Percentiles rank a stretch among this genome's conserved stretches.
phyloP scores from a whole-genome alignment of 2,329 filamentous ascomycete species.

The Parafenestella ontariensis region DNA sequence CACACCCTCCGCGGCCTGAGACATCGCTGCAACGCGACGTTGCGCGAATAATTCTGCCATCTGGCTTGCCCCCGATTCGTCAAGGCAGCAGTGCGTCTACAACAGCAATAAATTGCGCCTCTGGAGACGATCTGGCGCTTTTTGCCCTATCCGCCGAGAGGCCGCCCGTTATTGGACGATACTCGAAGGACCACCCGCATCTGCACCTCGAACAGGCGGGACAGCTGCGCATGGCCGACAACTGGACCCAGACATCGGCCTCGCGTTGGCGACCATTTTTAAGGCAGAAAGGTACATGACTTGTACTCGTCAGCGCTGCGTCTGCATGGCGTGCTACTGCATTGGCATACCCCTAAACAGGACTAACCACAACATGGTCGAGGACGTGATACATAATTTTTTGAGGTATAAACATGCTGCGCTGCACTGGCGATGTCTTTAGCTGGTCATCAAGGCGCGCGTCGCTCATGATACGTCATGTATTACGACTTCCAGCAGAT shows the following conservation, averaged over 20 bases:
- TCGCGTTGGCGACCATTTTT: constrained; percentile 16
- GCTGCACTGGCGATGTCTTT: neutral
- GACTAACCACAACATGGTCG: constrained; percentile 1
- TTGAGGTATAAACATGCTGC: neutral
- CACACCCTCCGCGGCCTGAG: constrained; percentile 1
- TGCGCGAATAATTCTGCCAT: neutral
- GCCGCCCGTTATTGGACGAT: constrained; percentile 23
- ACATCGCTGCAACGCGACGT: neutral
- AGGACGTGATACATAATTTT: constrained; percentile 1
- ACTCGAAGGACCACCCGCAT: constrained; percentile 22
- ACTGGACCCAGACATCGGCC: constrained; percentile 20
- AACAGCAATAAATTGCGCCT: constrained; percentile 5
- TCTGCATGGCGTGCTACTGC: constrained; percentile 10
- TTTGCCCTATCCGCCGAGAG: constrained; percentile 14
- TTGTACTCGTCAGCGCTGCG: constrained; percentile 30
- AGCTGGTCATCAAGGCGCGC: neutral
- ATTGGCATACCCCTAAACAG: constrained; percentile 9
- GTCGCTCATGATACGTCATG: neutral
- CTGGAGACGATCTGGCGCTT: constrained; percentile 21
- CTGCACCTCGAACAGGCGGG: constrained; percentile 21
- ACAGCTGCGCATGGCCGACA: constrained; percentile 18
- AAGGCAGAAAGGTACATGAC: constrained; percentile 32
- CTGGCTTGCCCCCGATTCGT: constrained; percentile 1
- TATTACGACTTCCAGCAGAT: neutral
- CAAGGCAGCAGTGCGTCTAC: constrained; percentile 25